Conservation (phyloP, 1,284 basidiomycete species). For the Phenoliferia sp. region DNA sequence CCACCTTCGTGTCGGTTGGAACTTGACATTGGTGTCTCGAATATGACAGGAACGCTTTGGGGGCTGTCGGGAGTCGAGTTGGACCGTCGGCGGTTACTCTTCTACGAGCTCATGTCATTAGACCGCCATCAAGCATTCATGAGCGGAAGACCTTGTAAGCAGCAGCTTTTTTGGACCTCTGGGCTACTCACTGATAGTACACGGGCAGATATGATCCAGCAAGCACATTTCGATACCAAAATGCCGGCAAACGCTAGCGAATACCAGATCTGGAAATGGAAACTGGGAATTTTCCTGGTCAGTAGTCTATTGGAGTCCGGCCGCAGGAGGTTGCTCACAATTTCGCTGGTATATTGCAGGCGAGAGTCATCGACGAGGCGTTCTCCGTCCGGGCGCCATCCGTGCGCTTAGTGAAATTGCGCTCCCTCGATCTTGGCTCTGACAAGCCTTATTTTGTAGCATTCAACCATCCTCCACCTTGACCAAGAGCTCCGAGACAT, state of each 20-base stretch:
- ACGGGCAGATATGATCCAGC: slow-evolving; percentile 19
- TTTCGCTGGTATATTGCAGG: neutral
- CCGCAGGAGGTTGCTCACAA: neutral
- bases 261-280: slow-evolving; percentile 22
- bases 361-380: slow-evolving; percentile 29
- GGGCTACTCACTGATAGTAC: neutral
- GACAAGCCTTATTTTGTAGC: slow-evolving; percentile 16
- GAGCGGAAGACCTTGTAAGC: neutral
- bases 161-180: neutral
- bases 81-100: slow-evolving; percentile 30
- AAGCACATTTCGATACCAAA: slow-evolving; percentile 30
- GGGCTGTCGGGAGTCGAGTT: slow-evolving; percentile 29
- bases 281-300: slow-evolving; percentile 18
- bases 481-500: slow-evolving; percentile 43
- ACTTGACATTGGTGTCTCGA: neutral
- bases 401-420: neutral
- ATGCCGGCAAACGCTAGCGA: slow-evolving; percentile 16
- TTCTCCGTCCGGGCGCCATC: slow-evolving; percentile 48
- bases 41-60: slow-evolving; percentile 26
- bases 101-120: slow-evolving; percentile 34
- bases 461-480: slow-evolving; percentile 45
- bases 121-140: slow-evolving; percentile 29
- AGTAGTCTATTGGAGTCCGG: neutral
- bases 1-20: neutral
- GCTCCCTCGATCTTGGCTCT: neutral